Evolutionary conservation across 2,329 filamentous ascomycete species (phyloP), one percentile per base, ranked within the genome.

Genomic region (Chaetomiaceae sp.): DNA sequence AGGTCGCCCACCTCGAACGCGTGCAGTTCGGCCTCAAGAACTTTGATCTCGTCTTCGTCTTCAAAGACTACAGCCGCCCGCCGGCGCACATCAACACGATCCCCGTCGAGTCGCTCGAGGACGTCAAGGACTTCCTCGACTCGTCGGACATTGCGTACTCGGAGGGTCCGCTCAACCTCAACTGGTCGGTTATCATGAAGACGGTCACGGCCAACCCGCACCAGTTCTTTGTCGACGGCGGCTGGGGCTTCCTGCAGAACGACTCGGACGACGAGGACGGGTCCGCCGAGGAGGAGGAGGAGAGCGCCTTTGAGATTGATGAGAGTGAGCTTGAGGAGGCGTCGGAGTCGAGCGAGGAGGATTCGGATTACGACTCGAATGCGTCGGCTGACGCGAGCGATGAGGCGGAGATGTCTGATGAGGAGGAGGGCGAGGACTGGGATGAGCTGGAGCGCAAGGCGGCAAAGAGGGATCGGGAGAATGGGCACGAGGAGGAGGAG

Each of bases 131-230:
- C 65, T 99, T 93, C 85, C 81, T 99, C 9, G 92, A 99, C 69
- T 91, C 86, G 1, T 91, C 93, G 42, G 92, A 99, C 65, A 95
- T 99, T 64, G 85, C 93, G 16, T 97, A 85, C 74, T 87, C 83
- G 12, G 95, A 99, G 70, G 93, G 93, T 51, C 93, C 92, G 1
- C 82, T 99, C 60, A 99, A 99, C 73, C 78, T 99, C 51, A 97
- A 97, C 77, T 99, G 93, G 93, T 87, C 88, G 10, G 96, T 91
- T 14, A 99, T 99, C 66, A 99, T 99, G 90, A 99, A 99, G 78
- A 99, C 93, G 0, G 91, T 99, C 21, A 92, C 87, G 17, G 85
- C 87, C 31, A 91, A 99, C 66, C 89, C 93, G 2, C 92, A 99
- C 66, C 82, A 86, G 61, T 99, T 99, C 81, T 99, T 96, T 69